phyloP scores from a whole-genome alignment of 768 basidiomycete genomes.

The Psilocybe cyanescens region DNA sequence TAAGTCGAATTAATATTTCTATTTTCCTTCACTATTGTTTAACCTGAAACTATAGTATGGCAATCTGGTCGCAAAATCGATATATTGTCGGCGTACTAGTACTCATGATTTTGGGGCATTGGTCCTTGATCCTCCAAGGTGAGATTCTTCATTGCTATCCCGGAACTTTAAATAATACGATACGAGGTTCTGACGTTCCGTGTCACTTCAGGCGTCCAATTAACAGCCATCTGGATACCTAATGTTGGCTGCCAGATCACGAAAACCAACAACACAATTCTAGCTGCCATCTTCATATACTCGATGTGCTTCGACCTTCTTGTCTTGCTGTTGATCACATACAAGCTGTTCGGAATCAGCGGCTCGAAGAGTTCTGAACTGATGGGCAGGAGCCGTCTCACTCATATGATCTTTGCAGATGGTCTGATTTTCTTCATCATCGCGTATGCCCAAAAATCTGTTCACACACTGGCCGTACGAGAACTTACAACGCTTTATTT shows the following conservation, averaged over 20 bases:
- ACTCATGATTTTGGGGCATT: conserved; percentile 67
- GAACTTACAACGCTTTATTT: neutral
- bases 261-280: conserved; percentile 61
- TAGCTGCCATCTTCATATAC: conserved; percentile 76
- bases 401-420: conserved; percentile 69
- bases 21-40: too few species aligned
- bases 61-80: conserved; percentile 65
- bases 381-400: conserved; percentile 47
- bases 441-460: conserved; percentile 48
- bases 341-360: conserved; percentile 49
- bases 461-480: neutral
- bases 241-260: conserved; percentile 55
- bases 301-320: conserved; percentile 75
- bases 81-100: conserved; percentile 54
- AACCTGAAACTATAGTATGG: conserved; percentile 36
- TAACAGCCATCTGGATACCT: conserved; percentile 58
- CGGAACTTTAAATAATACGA: too few species aligned
- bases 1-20: conserved; percentile 28
- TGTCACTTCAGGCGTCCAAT: conserved; percentile 49
- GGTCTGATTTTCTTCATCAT: conserved; percentile 78
- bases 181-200: neutral
- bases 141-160: neutral
- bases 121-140: conserved; percentile 74
- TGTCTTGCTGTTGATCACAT: conserved; percentile 61
- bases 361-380: conserved; percentile 13